Evolutionary conservation across 345 rosid genomes (phyloP).

Genomic region (Pugionium cornutum): DNA sequence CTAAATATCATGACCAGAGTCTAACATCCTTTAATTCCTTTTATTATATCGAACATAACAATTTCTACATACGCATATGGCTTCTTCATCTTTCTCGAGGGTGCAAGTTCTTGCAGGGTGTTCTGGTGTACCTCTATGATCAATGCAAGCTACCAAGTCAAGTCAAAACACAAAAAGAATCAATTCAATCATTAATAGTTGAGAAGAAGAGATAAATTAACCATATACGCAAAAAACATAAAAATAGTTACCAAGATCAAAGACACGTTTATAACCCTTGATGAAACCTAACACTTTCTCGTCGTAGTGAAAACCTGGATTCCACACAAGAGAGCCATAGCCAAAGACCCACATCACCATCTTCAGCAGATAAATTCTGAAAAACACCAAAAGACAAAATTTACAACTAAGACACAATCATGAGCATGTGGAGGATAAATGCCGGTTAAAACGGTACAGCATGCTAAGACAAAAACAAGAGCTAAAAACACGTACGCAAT

Average conservation of each 20-base stretch:
- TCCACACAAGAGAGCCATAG: slow-evolving; percentile 97
- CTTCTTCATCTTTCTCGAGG: slow-evolving; percentile 68
- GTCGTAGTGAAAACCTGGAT: slow-evolving; percentile 93
- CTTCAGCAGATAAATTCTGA: slow-evolving; percentile 35
- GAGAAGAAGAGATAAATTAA: neutral
- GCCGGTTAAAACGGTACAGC: slow-evolving; percentile 18
- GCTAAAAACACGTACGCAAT: slow-evolving; percentile 7
- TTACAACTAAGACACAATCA: neutral
- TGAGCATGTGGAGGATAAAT: neutral
- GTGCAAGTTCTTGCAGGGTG: slow-evolving; percentile 97
- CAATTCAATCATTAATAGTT: neutral
- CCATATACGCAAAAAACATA: neutral
- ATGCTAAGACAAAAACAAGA: slow-evolving; percentile 21
- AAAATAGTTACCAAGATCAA: slow-evolving; percentile 74
- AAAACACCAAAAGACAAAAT: neutral
- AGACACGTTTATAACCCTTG: slow-evolving; percentile 85
- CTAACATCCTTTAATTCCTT: too few relatives aligned
- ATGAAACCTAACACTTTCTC: slow-evolving; percentile 78
- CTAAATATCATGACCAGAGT: too few relatives aligned
- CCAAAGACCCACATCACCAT: slow-evolving; percentile 99
- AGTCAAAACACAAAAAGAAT: slow-evolving; percentile 16
- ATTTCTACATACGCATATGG: slow-evolving; percentile 65
- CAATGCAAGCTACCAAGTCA: slow-evolving; percentile 76
- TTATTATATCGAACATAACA: neutral
- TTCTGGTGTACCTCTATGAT: slow-evolving; percentile 92